Conservation (phyloP, 495 filamentous ascomycete genomes). For the Aspergillus biplanus region DNA sequence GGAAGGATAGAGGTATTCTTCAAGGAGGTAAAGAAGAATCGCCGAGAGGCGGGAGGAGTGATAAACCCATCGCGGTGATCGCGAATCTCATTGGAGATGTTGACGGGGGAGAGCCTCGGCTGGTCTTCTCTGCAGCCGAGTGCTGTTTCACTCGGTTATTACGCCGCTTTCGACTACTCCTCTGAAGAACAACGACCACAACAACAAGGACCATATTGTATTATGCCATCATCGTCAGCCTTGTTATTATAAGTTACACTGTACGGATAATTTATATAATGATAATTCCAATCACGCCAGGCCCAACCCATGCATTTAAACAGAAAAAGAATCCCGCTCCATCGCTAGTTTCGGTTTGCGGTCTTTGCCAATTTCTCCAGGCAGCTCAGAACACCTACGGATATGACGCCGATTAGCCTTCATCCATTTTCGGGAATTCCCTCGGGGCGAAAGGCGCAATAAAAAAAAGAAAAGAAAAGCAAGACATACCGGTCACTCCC, state of each 20-base stretch:
- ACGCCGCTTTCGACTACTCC: not conserved
- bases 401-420: slow-evolving; percentile 9
- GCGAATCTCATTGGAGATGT: not conserved
- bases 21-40: not conserved
- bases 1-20: not conserved
- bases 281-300: not conserved
- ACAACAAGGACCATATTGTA: no score
- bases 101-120: not conserved
- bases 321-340: not conserved
- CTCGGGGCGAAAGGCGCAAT: slow-evolving; percentile 2
- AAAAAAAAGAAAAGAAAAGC: slow-evolving; percentile 9
- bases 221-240: no score
- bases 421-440: slow-evolving; percentile 6
- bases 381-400: slow-evolving; percentile 20
- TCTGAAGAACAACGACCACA: no score
- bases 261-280: not conserved
- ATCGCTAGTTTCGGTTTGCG: not conserved
- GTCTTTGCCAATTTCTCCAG: slow-evolving; percentile 17
- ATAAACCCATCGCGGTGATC: not conserved
- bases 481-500: slow-evolving; percentile 74
- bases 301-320: not conserved
- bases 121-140: not conserved
- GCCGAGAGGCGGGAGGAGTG: not conserved
- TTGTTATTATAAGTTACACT: not conserved
- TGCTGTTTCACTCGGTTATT: not conserved